Evolutionary conservation across 164 flowering plant genomes (phyloP).

Genomic region (Brasenia schreberi): DNA sequence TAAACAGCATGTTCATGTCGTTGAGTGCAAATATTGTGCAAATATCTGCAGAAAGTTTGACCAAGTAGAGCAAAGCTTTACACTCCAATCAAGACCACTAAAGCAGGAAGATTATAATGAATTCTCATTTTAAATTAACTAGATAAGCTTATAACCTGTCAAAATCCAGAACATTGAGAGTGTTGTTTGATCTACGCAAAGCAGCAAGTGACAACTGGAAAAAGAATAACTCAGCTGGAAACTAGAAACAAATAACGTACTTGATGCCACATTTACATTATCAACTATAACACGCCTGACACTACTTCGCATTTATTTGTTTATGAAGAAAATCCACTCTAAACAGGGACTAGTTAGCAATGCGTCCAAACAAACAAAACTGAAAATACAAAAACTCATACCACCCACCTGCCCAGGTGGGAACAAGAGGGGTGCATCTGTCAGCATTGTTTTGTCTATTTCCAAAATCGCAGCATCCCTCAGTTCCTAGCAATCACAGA

Average conservation of each 20-base stretch:
- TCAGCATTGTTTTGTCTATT: conserved; percentile 73
- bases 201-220: conserved; percentile 93
- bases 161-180: conserved; percentile 51
- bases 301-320: too few relatives aligned
- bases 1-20: conserved; percentile 36
- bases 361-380: background rate
- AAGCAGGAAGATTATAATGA: too few relatives aligned
- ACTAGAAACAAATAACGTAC: too few relatives aligned
- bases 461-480: conserved; percentile 43
- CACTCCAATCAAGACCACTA: too few relatives aligned
- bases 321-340: too few relatives aligned
- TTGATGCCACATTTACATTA: too few relatives aligned
- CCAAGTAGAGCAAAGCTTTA: background rate
- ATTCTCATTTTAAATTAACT: background rate
- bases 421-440: conserved; percentile 88
- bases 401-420: conserved; percentile 85
- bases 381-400: background rate
- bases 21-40: conserved; percentile 45
- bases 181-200: conserved; percentile 54
- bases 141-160: conserved; percentile 43
- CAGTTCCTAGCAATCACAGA: conserved; percentile 26
- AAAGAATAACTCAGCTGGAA: background rate
- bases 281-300: too few relatives aligned
- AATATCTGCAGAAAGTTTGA: conserved; percentile 36
- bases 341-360: background rate